A percentile compares a stretch with the other conserved stretches of the same genome.
Conservation (phyloP, 495 filamentous ascomycete species). For the Friedmanniomyces endolithicus region DNA sequence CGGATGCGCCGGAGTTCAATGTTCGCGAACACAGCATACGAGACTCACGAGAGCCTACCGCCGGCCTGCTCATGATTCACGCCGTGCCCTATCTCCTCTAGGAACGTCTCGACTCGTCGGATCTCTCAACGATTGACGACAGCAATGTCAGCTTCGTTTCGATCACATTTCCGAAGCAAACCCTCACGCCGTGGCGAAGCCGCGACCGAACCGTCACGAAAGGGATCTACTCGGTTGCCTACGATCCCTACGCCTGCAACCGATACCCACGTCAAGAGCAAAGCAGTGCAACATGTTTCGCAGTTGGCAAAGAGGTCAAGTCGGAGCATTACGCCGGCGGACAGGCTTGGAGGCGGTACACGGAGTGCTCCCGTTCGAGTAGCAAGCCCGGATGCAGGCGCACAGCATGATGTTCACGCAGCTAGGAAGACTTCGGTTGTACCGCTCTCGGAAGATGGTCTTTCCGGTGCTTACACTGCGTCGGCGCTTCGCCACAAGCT, state of each 20-base stretch:
- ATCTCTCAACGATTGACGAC: neutral
- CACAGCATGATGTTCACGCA: neutral
- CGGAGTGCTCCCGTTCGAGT: neutral
- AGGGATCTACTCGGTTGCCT: slow-evolving; percentile 3
- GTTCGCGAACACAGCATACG: slow-evolving; percentile 1
- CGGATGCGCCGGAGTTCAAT: neutral
- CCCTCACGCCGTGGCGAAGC: neutral
- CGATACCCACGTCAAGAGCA: neutral
- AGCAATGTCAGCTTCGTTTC: slow-evolving; percentile 10
- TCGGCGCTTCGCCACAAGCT: neutral
- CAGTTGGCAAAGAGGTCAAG: slow-evolving; percentile 15
- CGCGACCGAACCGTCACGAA: neutral
- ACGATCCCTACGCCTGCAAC: neutral
- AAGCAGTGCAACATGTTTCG: slow-evolving; percentile 13
- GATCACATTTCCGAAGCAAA: slow-evolving; percentile 10
- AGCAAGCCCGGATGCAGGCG: neutral
- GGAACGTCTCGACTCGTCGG: neutral
- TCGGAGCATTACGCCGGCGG: slow-evolving; percentile 6
- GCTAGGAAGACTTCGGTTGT: neutral
- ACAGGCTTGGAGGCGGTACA: slow-evolving; percentile 4
- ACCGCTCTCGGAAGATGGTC: slow-evolving; percentile 1
- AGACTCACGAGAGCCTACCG: slow-evolving; percentile 4
- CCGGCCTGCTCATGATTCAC: slow-evolving; percentile 10
- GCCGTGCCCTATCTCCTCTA: neutral
- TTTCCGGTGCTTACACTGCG: neutral